phyloP scores from a whole-genome alignment of 208 protist species.

The Trypanosomatidae sp. region DNA sequence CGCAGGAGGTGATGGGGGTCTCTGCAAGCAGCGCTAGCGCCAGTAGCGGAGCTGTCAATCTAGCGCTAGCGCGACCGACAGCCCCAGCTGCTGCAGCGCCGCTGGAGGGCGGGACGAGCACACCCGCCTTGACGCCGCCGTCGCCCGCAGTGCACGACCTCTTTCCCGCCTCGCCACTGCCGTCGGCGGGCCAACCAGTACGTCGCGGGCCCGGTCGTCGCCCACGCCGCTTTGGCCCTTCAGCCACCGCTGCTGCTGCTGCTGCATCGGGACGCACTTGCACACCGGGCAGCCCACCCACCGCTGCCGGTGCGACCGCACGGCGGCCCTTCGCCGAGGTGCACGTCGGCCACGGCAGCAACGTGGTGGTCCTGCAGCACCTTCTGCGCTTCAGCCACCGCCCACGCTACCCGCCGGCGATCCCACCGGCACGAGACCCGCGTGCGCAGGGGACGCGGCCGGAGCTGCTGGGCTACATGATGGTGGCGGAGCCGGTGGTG shows the following conservation, averaged over 20 bases:
- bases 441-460: slow-evolving; percentile 24
- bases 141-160: no score
- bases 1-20: no score
- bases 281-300: neutral
- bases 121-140: no score
- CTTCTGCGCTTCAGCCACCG: slow-evolving; percentile 83
- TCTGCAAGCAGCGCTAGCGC: no score
- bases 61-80: no score
- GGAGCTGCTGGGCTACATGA: slow-evolving; percentile 71
- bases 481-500: slow-evolving; percentile 71
- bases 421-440: slow-evolving; percentile 52
- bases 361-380: slow-evolving; percentile 69
- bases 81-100: no score
- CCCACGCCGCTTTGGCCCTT: slow-evolving; percentile 11
- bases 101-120: no score
- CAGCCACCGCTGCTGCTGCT: no score
- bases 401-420: slow-evolving; percentile 29
- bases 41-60: neutral
- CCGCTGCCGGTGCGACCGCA: neutral
- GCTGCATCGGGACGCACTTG: neutral
- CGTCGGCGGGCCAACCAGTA: neutral
- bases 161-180: no score
- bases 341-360: slow-evolving; percentile 33
- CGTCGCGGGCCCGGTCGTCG: slow-evolving; percentile 22
- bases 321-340: slow-evolving; percentile 17